A percentile compares a stretch with the other conserved stretches of the same genome.
These are phyloP conservation scores for Stephania yunnanensis DNA, from an alignment of 164 flowering plant genomes.

Conservation along the genomic window DNA sequence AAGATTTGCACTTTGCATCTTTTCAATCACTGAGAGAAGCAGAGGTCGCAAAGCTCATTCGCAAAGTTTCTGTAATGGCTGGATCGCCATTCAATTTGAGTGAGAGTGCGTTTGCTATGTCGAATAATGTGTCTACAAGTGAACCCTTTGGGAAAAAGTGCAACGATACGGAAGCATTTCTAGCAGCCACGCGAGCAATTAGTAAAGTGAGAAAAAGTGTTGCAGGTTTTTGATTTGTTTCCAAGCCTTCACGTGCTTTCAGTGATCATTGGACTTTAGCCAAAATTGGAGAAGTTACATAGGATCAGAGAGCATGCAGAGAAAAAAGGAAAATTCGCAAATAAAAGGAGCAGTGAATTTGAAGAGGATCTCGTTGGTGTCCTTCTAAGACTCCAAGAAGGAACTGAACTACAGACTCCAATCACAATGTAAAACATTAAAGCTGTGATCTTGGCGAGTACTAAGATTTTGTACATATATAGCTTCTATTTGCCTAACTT, in stretches of 20 bases:
- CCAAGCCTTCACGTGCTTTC: conserved; percentile 6
- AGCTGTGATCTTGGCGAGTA: conserved; percentile 1
- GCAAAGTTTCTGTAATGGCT: conserved; percentile 2
- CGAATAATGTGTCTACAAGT: conserved; percentile 13
- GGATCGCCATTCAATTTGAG: conserved; percentile 21
- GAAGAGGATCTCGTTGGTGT: conserved; percentile 10
- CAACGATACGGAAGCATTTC: conserved; percentile 12
- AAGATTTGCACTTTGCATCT: conserved; percentile 31
- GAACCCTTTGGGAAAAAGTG: conserved; percentile 27
- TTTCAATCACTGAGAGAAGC: conserved; percentile 20
- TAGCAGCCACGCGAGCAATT: not conserved
- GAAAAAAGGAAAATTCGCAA: not conserved
- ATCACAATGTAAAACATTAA: not conserved
- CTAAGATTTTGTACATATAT: too few species aligned
- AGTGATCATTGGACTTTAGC: conserved; percentile 15
- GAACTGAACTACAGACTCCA: not conserved
- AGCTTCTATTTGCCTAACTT: not conserved
- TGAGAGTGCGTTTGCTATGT: conserved; percentile 10
- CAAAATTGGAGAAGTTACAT: conserved; percentile 17
- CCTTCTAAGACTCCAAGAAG: conserved; percentile 3
- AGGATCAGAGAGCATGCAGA: conserved; percentile 19
- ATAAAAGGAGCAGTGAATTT: not conserved
- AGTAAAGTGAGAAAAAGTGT: conserved; percentile 5
- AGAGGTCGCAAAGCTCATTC: conserved; percentile 17
- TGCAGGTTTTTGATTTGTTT: not conserved